Evolutionary conservation across 1,139 yeast species (phyloP).

Genomic region (Yamadazyma aaseri): DNA sequence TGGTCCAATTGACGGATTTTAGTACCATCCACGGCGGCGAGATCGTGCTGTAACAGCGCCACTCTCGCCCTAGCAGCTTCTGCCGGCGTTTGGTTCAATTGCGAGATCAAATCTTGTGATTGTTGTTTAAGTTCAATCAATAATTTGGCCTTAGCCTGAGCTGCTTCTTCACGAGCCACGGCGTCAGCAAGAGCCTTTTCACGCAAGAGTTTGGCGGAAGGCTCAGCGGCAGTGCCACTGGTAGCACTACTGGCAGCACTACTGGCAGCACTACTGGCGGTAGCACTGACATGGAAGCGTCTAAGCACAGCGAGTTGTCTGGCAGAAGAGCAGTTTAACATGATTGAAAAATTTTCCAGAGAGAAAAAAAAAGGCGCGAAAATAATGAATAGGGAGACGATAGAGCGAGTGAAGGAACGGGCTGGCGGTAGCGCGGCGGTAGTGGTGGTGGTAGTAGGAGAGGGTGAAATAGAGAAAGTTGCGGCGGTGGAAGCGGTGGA

Average conservation of each 20-base stretch:
- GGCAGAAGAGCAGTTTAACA: neutral
- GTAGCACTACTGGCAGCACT: conserved; percentile 10
- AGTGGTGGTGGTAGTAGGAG: too few species aligned
- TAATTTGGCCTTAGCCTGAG: conserved; percentile 33
- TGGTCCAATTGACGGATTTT: conserved; percentile 44
- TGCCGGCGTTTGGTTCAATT: conserved; percentile 39
- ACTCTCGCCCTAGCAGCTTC: conserved; percentile 31
- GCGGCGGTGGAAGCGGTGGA: too few species aligned
- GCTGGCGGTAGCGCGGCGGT: too few species aligned
- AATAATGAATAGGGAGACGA: too few species aligned
- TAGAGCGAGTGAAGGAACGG: too few species aligned
- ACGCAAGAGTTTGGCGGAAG: conserved; percentile 28
- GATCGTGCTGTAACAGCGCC: conserved; percentile 29
- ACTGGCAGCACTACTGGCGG: neutral
- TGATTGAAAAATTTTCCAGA: neutral
- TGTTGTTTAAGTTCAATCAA: conserved; percentile 35
- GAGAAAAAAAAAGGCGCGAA: neutral
- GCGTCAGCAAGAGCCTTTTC: conserved; percentile 47
- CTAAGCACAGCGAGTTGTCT: neutral
- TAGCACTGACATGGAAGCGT: neutral
- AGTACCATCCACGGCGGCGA: conserved; percentile 26
- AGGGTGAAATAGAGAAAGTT: too few species aligned
- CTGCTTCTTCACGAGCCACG: conserved; percentile 45
- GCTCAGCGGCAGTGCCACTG: conserved; percentile 30
- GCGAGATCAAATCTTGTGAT: conserved; percentile 27